Evolutionary conservation across 192 early-diverging fungal genomes (phyloP), one percentile per base, ranked within the genome.

Genomic region (Gonapodya prolifera): DNA sequence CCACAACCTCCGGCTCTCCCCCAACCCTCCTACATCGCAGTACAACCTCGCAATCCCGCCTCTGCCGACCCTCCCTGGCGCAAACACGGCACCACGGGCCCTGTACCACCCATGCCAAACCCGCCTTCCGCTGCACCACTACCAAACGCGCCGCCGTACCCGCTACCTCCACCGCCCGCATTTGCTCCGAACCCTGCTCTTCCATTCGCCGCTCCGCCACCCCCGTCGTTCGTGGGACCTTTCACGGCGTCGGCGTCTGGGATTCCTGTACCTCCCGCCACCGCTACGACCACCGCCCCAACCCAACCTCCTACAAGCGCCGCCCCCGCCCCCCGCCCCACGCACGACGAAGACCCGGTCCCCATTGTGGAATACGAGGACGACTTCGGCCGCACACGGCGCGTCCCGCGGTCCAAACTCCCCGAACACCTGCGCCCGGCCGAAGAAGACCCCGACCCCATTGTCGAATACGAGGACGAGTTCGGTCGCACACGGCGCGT

Each of bases 341-440:
- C n/a, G n/a, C n/a, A n/a, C n/a, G 80, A 81, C 1, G 84, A 80
- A 1, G 76, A 83, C 75, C 83, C 83, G 33, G 91, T 92, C 88
- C 89, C 91, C 23, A 91, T 90, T 90, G 86, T 93, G 0, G 92
- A 93, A 34, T 86, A 90, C 71, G 81, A 85, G 0, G 92, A 93
- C 80, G 89, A 92, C 74, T 93, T 90, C 89, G 92, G 92, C 13
- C 79, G 92, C 28, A 88, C 91, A 35, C 82, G 89, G 30, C 79
- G 91, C n/a, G n/a, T n/a, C n/a, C n/a, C n/a, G n/a, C n/a, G n/a
- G n/a, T n/a, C n/a, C n/a, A n/a, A n/a, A n/a, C n/a, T n/a, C n/a
- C n/a, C n/a, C n/a, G n/a, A n/a, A n/a, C n/a, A n/a, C n/a, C n/a
- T n/a, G n/a, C n/a, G n/a, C n/a, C n/a, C n/a, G n/a, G n/a, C n/a